Conservation (phyloP, 495 filamentous ascomycete species). For the Daldinia caldariorum region DNA sequence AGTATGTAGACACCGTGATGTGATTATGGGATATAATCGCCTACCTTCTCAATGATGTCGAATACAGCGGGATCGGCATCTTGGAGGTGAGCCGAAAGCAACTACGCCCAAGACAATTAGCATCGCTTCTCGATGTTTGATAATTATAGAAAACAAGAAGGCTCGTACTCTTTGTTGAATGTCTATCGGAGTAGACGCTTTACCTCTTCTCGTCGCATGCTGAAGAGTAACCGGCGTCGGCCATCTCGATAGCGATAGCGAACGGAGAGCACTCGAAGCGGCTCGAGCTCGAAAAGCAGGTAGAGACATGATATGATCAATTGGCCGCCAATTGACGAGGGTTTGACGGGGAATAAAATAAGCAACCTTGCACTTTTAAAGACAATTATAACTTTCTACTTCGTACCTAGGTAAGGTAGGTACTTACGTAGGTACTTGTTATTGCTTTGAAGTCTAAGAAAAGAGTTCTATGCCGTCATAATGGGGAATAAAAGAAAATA, state of each 20-base stretch:
- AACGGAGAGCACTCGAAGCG: conserved; percentile 46
- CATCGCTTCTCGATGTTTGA: not conserved
- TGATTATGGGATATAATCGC: not conserved
- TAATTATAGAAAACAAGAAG: conserved; percentile 11
- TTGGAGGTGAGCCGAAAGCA: conserved; percentile 80
- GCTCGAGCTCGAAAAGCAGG: conserved; percentile 35
- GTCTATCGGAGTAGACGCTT: conserved; percentile 63
- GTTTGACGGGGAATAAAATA: not conserved
- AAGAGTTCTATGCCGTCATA: conserved; percentile 30
- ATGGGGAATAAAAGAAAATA: conserved; percentile 5
- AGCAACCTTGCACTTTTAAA: not conserved
- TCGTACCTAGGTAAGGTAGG: too few species aligned
- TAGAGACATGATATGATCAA: conserved; percentile 39
- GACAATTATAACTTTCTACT: too few species aligned
- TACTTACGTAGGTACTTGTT: too few species aligned
- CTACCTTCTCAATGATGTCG: conserved; percentile 88
- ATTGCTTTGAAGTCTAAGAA: not conserved
- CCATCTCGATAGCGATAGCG: conserved; percentile 25
- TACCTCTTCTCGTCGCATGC: conserved; percentile 53
- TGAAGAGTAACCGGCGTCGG: conserved; percentile 31
- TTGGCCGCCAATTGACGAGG: not conserved
- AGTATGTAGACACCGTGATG: not conserved
- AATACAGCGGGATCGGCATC: conserved; percentile 87
- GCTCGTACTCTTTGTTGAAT: conserved; percentile 70
- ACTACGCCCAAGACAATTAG: conserved; percentile 59